These are phyloP conservation scores for Nicotiana tabacum DNA, from an alignment of 257 asterid species.

Conservation along the genomic window DNA sequence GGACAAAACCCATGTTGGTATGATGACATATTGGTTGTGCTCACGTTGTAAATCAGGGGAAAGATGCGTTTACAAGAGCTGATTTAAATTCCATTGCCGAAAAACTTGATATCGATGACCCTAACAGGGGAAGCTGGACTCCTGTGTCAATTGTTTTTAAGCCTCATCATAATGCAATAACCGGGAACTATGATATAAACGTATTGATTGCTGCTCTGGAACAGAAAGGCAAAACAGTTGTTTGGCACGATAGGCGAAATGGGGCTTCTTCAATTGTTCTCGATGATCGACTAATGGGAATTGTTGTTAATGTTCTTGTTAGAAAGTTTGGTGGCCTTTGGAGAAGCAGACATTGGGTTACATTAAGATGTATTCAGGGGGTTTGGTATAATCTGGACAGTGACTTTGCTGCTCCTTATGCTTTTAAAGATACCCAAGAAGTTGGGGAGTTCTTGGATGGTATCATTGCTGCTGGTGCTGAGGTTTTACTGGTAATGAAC, in stretches of 20 bases:
- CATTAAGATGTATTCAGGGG: conserved; percentile 49
- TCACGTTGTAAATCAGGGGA: conserved; percentile 45
- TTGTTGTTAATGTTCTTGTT: conserved; percentile 63
- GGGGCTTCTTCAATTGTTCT: conserved; percentile 58
- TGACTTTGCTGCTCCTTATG: conserved; percentile 48
- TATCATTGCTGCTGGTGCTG: conserved; percentile 45
- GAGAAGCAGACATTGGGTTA: conserved; percentile 81
- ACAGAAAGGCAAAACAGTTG: conserved; percentile 56
- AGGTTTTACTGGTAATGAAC: conserved; percentile 64
- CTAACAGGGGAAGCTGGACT: conserved; percentile 52
- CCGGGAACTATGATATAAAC: conserved; percentile 84
- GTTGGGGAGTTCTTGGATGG: conserved; percentile 45
- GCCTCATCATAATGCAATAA: conserved; percentile 74
- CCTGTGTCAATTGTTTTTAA: conserved; percentile 61
- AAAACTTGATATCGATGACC: conserved; percentile 63
- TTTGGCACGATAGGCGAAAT: conserved; percentile 73
- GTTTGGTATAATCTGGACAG: conserved; percentile 89
- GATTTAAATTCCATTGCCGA: conserved; percentile 55
- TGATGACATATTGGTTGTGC: background rate
- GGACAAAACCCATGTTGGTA: background rate
- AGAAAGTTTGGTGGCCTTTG: conserved; percentile 58
- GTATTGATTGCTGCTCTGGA: conserved; percentile 75
- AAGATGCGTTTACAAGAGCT: conserved; percentile 64
- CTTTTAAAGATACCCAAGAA: conserved; percentile 41
- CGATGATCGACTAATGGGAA: conserved; percentile 54